These are phyloP conservation scores for Piper betle DNA, from an alignment of 164 flowering plant species.

Conservation along the genomic window DNA sequence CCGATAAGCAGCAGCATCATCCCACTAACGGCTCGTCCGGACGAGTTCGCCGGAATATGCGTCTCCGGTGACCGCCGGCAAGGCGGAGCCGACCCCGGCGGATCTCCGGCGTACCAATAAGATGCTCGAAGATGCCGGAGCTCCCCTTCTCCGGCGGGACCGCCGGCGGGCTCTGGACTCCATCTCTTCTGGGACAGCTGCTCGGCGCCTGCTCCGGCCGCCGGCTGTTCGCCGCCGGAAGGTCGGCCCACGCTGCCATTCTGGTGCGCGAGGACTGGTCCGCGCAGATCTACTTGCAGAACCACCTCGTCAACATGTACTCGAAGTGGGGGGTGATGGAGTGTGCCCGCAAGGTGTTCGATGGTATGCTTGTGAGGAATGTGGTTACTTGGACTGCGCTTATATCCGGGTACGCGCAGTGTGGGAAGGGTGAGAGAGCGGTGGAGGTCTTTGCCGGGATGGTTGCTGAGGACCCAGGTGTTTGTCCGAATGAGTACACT, in stretches of 20 bases:
- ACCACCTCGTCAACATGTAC: conserved; percentile 61
- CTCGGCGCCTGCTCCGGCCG: conserved; percentile 2
- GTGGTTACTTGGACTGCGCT: conserved; percentile 56
- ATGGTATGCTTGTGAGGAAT: conserved; percentile 29
- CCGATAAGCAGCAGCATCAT: too few relatives aligned
- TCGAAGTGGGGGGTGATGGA: conserved; percentile 41
- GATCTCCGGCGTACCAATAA: too few relatives aligned
- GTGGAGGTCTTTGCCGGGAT: conserved; percentile 16
- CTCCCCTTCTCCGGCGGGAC: background rate
- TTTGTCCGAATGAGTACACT: conserved; percentile 44
- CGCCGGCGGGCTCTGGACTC: background rate
- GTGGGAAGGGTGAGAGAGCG: conserved; percentile 42
- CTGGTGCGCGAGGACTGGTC: conserved; percentile 20
- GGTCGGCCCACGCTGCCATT: conserved; percentile 32
- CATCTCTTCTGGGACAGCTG: background rate
- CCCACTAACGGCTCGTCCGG: too few relatives aligned
- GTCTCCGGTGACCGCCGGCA: too few relatives aligned
- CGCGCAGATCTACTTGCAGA: conserved; percentile 25
- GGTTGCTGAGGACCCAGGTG: conserved; percentile 9
- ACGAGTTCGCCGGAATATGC: too few relatives aligned
- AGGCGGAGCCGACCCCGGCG: too few relatives aligned
- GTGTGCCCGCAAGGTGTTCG: conserved; percentile 37
- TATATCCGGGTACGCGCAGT: conserved; percentile 37
- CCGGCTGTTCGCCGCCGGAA: conserved; percentile 4
- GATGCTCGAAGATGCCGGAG: background rate